Base-by-base conservation (phyloP, 441 rosid genomes). In the Populus hybrid region DNA sequence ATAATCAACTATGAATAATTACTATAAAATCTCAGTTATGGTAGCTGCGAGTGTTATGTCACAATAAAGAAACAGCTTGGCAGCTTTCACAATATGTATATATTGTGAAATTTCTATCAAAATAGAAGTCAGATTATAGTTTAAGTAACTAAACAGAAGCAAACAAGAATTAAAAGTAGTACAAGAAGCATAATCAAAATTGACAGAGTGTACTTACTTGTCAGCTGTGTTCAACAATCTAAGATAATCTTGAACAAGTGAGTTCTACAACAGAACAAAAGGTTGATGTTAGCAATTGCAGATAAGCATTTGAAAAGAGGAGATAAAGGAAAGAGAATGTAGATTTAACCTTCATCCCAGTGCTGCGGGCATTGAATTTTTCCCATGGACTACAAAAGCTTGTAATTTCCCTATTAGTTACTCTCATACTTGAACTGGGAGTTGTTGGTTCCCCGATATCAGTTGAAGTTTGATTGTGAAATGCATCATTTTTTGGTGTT, bases 181-280 rank as follows among this genome's bases (percentile, higher is more conserved):
- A 4, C 21, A 36, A 2, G 11, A 24, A 64, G 21, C 7, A 35
- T 33, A 9, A 35, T 26, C 29, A 29, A 16, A 20, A 4, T 9
- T n/a, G 16, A 50, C 20, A 78, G 70, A 3, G 50, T 53, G 18
- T 3, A 83, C 95, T 90, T 80, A 91, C 94, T 89, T 93, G 84
- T 75, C 83, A 42, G 91, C 94, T 2, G 89, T 87, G 79, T 93
- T 93, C 68, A 93, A 69, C 74, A 93, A 79, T 74, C 73, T 88
- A 38, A 93, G 87, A 56, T 88, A 93, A 74, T 89, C 94, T 71
- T 85, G 86, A 82, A 88, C 85, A 38, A 88, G 86, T 64, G 91
- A 86, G 0, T 78, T 84, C 95, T 93, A 45, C 56, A 45, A 45
- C 56, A 45, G 56, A 45, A 14, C 18, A 12, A 11, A 45, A 45